Evolutionary conservation across 306 rosid genomes (phyloP).

Genomic region (Canavalia gladiata): DNA sequence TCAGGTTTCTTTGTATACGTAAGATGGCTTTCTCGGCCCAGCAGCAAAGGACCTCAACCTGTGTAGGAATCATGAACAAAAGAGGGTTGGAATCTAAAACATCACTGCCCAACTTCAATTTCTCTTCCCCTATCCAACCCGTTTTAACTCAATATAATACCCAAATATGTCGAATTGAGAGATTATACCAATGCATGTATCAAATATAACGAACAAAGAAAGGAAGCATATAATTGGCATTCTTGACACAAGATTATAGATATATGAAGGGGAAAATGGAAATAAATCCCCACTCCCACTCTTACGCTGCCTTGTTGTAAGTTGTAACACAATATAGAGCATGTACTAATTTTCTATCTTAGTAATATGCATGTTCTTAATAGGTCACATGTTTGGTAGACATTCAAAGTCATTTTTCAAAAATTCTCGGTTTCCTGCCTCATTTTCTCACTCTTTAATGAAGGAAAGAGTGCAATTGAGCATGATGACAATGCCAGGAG

Average conservation of each 20-base stretch:
- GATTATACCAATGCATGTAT: not conserved
- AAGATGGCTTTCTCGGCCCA: constrained; percentile 53
- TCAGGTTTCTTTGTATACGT: constrained; percentile 53
- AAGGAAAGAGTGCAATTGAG: constrained; percentile 22
- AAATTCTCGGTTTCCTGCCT: not conserved
- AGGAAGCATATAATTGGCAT: constrained; percentile 3
- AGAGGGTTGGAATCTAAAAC: constrained; percentile 46
- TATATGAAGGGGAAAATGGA: not conserved
- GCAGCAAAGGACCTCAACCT: constrained; percentile 61
- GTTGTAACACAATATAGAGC: not conserved
- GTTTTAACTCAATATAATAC: not conserved
- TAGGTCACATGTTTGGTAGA: not conserved
- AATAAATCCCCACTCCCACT: constrained; percentile 10
- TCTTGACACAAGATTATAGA: not conserved
- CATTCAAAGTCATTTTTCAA: not conserved
- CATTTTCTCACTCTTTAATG: constrained; percentile 4
- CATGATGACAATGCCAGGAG: constrained; percentile 11
- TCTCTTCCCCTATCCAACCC: not conserved
- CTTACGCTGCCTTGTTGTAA: not conserved
- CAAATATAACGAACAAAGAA: not conserved
- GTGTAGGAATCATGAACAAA: constrained; percentile 58
- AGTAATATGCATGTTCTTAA: not conserved
- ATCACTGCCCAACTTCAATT: constrained; percentile 32
- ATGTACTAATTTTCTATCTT: not conserved
- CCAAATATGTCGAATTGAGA: not conserved